Evolutionary conservation across 352 stramenopile genomes (phyloP).

Genomic region (Pythium scleroteichum): DNA sequence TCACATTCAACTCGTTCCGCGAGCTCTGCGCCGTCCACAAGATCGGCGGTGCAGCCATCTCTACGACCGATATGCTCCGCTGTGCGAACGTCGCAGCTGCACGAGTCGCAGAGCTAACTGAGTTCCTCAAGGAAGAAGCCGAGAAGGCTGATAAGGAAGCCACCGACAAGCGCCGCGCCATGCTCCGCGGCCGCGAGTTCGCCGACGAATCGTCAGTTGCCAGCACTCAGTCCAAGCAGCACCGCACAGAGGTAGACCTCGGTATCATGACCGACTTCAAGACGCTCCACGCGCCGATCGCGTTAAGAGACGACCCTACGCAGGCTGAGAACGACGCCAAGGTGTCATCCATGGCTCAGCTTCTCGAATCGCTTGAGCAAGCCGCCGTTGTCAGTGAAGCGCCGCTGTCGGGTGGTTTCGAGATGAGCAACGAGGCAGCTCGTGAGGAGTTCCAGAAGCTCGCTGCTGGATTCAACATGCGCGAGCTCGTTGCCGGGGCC

Average conservation of each 20-base stretch:
- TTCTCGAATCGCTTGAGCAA: slow-evolving; percentile 72
- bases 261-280: slow-evolving; percentile 84
- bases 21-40: slow-evolving; percentile 91
- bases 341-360: slow-evolving; percentile 69
- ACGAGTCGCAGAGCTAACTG: slow-evolving; percentile 76
- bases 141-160: slow-evolving; percentile 72
- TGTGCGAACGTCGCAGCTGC: slow-evolving; percentile 80
- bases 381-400: slow-evolving; percentile 39
- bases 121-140: slow-evolving; percentile 73
- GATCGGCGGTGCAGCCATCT: slow-evolving; percentile 80
- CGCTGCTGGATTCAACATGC: slow-evolving; percentile 46
- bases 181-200: slow-evolving; percentile 75
- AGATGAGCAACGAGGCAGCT: slow-evolving; percentile 37
- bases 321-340: slow-evolving; percentile 51
- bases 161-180: slow-evolving; percentile 60
- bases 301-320: slow-evolving; percentile 62
- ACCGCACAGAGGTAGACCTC: slow-evolving; percentile 59
- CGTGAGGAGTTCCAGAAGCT: slow-evolving; percentile 67
- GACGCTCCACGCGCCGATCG: slow-evolving; percentile 75
- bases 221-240: slow-evolving; percentile 31
- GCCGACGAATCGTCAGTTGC: slow-evolving; percentile 53
- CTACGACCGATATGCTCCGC: slow-evolving; percentile 60
- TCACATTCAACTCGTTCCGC: slow-evolving; percentile 92
- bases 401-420: slow-evolving; percentile 28
- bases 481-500: slow-evolving; percentile 42